A percentile compares a stretch with the other conserved stretches of the same genome.
These are phyloP conservation scores for Xylaria bambusicola DNA, from an alignment of 495 filamentous ascomycete genomes.

Conservation along the genomic window DNA sequence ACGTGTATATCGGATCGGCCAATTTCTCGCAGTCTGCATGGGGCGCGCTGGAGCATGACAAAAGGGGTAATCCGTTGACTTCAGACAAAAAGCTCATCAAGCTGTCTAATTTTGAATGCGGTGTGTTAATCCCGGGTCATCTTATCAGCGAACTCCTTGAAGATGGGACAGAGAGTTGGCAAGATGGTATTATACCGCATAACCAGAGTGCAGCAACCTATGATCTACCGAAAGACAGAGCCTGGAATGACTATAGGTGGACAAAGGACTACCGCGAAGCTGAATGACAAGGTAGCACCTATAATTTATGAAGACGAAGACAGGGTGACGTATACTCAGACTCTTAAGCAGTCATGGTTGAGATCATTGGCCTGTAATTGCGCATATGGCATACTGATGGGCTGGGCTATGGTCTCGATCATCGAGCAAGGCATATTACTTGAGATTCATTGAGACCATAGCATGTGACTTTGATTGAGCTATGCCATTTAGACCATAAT, in stretches of 20 bases:
- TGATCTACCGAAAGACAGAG: constrained; percentile 19
- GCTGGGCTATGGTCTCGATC: no score
- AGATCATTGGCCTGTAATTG: no score
- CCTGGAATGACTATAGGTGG: constrained; percentile 23
- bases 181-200: constrained; percentile 24
- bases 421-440: no score
- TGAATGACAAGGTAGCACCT: no score
- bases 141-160: constrained; percentile 21
- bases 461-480: no score
- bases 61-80: constrained; percentile 19
- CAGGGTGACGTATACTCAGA: no score
- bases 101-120: constrained; percentile 26
- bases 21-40: constrained; percentile 28
- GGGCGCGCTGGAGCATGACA: constrained; percentile 23
- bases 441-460: no score
- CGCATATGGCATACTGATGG: no score
- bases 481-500: no score
- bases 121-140: constrained; percentile 23
- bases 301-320: no score
- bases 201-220: constrained; percentile 16
- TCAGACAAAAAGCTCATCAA: constrained; percentile 21
- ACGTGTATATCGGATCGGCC: constrained; percentile 25
- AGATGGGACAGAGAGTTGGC: constrained; percentile 20
- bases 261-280: constrained; percentile 2
- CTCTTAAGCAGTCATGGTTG: no score